Base-by-base conservation (phyloP, 2,329 filamentous ascomycete species). In the Coniochaeta prunicola region DNA sequence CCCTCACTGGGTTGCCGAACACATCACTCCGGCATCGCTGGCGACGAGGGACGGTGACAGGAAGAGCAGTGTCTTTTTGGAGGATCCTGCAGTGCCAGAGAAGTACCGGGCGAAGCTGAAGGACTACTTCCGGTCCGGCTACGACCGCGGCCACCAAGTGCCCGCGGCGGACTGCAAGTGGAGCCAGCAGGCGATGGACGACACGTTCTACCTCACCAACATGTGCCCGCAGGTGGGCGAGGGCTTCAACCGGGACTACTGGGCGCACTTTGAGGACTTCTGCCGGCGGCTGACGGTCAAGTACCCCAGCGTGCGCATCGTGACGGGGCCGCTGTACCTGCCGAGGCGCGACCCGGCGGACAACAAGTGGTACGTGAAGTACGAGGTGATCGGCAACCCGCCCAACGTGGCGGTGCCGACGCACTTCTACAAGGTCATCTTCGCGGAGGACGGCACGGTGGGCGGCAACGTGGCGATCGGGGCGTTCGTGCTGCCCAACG, bases 361-460 rank as follows among this genome's bases (percentile, higher is more conserved):
- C 77, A 89, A 90, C 66, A 97, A 97, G 79, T 99, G 92, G 92
- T 88, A 92, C 65, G 92, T 97, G 60, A 87, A 82, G 61, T 97
- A 99, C 77, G 94, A 99, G 77, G 89, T 99, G 60, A 96, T 99
- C 66, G 94, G 94, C 40, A 89, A 81, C 70, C 94, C 94, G 64
- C 93, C 94, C 8, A 96, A 92, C 68, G 89, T 99, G 58, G 92
- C 94, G 28, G 94, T 99, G 57, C 94, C 94, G 3, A 99, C 94
- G 24, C 94, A 99, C 74, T 99, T 99, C 77, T 99, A 96, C 83
- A 99, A 99, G 79, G 91, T 99, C 69, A 94, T 99, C 66, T 96
- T 94, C 69, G 94, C 91, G 28, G 94, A 99, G 76, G 91, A 96
- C 68, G 90, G 89, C 3, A 76, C 74, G 1, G 74, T 70, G 10